Percentiles rank a stretch among this genome's conserved stretches.
These are phyloP conservation scores for Achlya hypogyna DNA, from an alignment of 352 stramenopile genomes.

Conservation along the genomic window DNA sequence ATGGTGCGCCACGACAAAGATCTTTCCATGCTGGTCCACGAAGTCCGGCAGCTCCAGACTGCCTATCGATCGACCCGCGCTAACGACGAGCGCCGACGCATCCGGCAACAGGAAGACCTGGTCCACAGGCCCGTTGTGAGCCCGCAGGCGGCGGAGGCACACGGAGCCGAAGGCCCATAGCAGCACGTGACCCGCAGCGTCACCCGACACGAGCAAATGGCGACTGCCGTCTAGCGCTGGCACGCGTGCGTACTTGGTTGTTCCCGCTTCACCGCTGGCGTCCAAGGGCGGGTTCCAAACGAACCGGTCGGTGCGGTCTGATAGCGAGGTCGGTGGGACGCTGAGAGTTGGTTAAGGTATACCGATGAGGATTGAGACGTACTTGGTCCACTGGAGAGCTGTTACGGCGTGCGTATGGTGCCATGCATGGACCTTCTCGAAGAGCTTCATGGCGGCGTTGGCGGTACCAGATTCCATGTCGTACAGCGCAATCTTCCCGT, in stretches of 20 bases:
- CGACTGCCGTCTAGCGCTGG: not conserved
- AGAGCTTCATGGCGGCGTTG: not conserved
- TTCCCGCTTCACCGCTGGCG: not conserved
- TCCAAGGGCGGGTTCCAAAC: conserved; percentile 15
- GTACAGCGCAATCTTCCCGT: conserved; percentile 61
- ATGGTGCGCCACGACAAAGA: conserved; percentile 18
- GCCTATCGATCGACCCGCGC: not conserved
- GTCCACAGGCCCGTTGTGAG: not conserved
- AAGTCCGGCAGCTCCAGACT: not conserved
- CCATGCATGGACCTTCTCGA: not conserved
- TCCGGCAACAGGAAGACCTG: not conserved
- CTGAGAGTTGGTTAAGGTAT: no score
- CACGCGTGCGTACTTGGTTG: not conserved
- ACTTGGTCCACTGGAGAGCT: conserved; percentile 5
- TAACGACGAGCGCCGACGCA: not conserved
- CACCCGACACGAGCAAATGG: conserved; percentile 14
- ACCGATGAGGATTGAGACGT: not conserved
- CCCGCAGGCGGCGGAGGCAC: not conserved
- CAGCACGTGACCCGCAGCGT: not conserved
- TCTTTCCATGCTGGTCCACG: not conserved
- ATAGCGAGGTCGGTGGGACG: no score
- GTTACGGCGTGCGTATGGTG: not conserved
- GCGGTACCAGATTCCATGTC: conserved; percentile 38
- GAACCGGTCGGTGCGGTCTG: not conserved
- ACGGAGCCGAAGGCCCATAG: not conserved